These are phyloP conservation scores for Cyclostephanos tholiformis DNA, from an alignment of 108 stramenopile species.

Conservation along the genomic window DNA sequence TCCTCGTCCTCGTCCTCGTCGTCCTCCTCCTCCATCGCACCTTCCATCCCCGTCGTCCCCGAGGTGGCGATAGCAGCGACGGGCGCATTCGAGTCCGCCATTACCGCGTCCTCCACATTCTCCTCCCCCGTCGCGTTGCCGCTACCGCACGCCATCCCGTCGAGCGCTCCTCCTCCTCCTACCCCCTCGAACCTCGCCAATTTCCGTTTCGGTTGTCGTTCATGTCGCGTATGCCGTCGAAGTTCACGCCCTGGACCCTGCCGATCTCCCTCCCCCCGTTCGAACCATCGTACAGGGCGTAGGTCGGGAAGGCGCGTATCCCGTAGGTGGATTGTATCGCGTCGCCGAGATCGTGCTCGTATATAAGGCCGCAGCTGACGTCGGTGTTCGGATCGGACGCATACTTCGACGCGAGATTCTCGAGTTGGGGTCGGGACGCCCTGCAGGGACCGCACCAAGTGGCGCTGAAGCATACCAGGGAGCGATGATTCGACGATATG, in stretches of 20 bases:
- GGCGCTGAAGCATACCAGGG: constrained; percentile 71
- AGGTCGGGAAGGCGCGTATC: constrained; percentile 83
- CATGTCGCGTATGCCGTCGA: constrained; percentile 62
- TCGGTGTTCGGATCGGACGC: constrained; percentile 31
- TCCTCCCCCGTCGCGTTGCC: neutral
- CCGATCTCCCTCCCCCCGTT: constrained; percentile 45
- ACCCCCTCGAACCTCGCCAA: constrained; percentile 63
- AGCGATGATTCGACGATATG: constrained; percentile 40
- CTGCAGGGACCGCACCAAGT: constrained; percentile 72
- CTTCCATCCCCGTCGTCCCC: constrained; percentile 22
- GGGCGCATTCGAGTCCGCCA: constrained; percentile 20
- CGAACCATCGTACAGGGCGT: constrained; percentile 58
- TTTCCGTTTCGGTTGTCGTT: too few relatives aligned
- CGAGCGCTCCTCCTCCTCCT: constrained; percentile 14
- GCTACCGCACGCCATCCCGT: too few relatives aligned
- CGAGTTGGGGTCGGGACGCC: constrained; percentile 64
- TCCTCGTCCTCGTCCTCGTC: neutral
- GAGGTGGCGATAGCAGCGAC: constrained; percentile 18
- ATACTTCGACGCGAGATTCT: constrained; percentile 47
- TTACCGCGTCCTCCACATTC: constrained; percentile 24
- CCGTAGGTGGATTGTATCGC: constrained; percentile 53
- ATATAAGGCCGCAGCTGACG: constrained; percentile 61
- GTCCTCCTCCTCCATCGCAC: constrained; percentile 12
- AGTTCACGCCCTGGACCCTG: constrained; percentile 74
- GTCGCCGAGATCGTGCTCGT: constrained; percentile 72